Base-by-base conservation (phyloP, 305 asterid genomes). In the Caryopteris hybrid region DNA sequence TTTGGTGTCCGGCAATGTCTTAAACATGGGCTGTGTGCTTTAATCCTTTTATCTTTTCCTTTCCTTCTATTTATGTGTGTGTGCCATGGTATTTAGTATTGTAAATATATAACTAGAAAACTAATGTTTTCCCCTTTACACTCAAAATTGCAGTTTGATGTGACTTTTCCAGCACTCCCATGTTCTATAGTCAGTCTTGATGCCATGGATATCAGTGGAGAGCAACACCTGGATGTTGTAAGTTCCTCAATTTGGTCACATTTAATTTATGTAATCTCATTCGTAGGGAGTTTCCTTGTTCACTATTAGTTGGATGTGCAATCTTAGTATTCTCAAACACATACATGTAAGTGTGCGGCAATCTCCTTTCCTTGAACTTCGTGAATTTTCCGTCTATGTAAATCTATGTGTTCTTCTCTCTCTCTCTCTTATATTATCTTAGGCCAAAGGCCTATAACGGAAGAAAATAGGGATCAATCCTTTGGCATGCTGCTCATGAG, bases 141-240 rank as follows among this genome's bases (percentile, higher is more conserved):
- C 79, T 61, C 79, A 76, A 77, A 82, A 75, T 77, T 86, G 86
- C 97, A 89, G 99, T 94, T 91, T 78, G 99, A 94, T 82, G 88
- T 94, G 73, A 94, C 99, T 69, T 91, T 94, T 76, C 97, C 99
- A 38, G 96, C 96, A 54, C 91, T 89, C 66, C 83, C 97, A 23
- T 94, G 99, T 72, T 94, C 99, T 50, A 83, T 89, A 38, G 78
- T 94, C 79, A 94, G 99, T 76, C 75, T 94, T 62, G 99, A 94
- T 83, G 97, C 91, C 74, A 94, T 94, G 96, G 99, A 94, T 84
- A 89, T 94, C 54, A 89, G 99, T 69, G 97, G 99, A 78, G 99
- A 91, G 87, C 96, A 94, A 77, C 97, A 94, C 79, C 88, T 94
- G 77, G 99, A 94, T 73, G 89, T 94, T 45, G 99, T 94, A 91